phyloP scores from a whole-genome alignment of 2,329 filamentous ascomycete genomes.

The Zalaria obscura region DNA sequence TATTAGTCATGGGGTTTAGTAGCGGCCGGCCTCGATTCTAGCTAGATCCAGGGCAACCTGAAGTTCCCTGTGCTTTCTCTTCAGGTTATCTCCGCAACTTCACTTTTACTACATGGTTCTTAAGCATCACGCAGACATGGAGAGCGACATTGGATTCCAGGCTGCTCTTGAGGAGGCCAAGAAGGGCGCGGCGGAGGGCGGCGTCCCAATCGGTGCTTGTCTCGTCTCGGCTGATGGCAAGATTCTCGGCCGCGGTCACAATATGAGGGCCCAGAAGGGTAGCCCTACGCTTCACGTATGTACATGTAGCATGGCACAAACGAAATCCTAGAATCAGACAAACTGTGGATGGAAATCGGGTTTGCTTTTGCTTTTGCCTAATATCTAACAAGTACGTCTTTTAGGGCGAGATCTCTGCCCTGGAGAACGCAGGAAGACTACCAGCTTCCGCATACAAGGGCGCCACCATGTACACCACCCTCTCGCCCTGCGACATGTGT shows the following conservation, averaged over 20 bases:
- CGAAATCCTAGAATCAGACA: no score
- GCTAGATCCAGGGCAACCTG: no score
- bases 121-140: conserved; percentile 3
- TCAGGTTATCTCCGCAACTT: no score
- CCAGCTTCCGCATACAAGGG: conserved; percentile 54
- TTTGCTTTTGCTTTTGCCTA: not conserved
- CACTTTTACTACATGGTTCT: not conserved
- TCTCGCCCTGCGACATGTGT: conserved; percentile 72
- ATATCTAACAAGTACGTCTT: not conserved
- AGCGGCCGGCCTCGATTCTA: no score
- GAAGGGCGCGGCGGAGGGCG: conserved; percentile 40
- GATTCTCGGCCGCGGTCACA: conserved; percentile 58
- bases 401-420: conserved; percentile 62
- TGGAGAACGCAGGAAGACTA: conserved; percentile 59
- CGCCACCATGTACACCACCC: conserved; percentile 60
- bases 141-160: conserved; percentile 32
- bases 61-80: no score
- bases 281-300: conserved; percentile 57
- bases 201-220: conserved; percentile 42
- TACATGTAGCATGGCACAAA: conserved; percentile 1
- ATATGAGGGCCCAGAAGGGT: conserved; percentile 59
- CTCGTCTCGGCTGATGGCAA: conserved; percentile 56
- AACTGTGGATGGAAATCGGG: no score
- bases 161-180: conserved; percentile 44
- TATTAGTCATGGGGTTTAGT: no score